Evolutionary conservation across 352 stramenopile species (phyloP), one percentile per base, ranked within the genome.

Genomic region (Phytophthora uliginosa): DNA sequence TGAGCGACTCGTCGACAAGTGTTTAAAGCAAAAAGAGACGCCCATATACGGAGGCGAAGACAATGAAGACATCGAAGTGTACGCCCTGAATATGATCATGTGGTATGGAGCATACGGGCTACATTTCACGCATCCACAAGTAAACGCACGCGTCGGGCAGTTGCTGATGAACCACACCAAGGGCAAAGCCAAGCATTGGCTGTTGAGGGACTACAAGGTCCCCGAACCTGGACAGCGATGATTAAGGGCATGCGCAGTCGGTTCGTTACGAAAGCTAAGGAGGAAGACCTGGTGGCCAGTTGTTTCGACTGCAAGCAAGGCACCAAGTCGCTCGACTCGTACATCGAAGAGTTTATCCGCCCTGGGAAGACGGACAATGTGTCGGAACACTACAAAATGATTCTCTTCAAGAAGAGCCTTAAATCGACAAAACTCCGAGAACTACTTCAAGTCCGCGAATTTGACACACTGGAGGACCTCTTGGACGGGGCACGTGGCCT

Each of bases 301-400:
- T 56, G 66, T n/a, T 48, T 71, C 15, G 55, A 70, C 17, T 60
- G 63, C 12, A 65, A 64, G 22, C 47, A 71, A 15, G 55, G 55
- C 0, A 26, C 45, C 0, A 63, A 59, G 33, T 54, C 34, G 1
- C 55, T 71, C 1, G 63, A 65, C 20, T 34, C 22, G 1, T 61
- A 65, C 9, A 66, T 65, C 7, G 47, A 66, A 26, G 47, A 50
- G 28, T 66, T 65, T 55, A 9, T 57, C 12, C 64, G 45, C 3
- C 48, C 65, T 0, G 55, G 63, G 9, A 63, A 63, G 5, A 71
- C 63, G 4, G 17, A 65, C n/a, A 26, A 71, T 47, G 56, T 61
- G 7, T 66, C 64, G 0, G 56, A 71, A 15, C 52, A 60, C 18
- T 61, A 61, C 13, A 66, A 66, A n/a, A 66, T 66, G 64, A 66